Percentiles rank a stretch among this genome's conserved stretches.
These are phyloP conservation scores for Dioscorea zingiberensis DNA, from an alignment of 106 monocot species.

Conservation along the genomic window DNA sequence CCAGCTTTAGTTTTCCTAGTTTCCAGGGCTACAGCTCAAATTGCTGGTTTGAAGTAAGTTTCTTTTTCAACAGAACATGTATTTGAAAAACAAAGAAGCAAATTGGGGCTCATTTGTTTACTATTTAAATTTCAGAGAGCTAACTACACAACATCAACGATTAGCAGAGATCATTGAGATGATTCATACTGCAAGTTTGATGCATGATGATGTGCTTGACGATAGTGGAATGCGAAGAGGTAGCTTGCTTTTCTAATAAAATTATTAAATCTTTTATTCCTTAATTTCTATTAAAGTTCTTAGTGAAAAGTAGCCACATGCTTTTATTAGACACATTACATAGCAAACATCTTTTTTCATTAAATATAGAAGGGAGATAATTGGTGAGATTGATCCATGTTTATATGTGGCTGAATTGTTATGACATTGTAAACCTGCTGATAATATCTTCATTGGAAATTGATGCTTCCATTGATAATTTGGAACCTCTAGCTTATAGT, in stretches of 20 bases:
- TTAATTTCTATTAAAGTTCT: background rate
- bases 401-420: too few species aligned
- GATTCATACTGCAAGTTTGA: constrained; percentile 99
- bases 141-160: constrained; percentile 68
- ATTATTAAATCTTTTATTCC: background rate
- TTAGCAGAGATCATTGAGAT: constrained; percentile 98
- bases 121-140: constrained; percentile 47
- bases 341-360: too few species aligned
- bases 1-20: constrained; percentile 92
- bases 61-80: background rate
- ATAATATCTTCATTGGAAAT: too few species aligned
- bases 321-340: too few species aligned
- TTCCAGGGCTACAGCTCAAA: constrained; percentile 79
- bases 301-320: too few species aligned
- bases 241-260: constrained; percentile 10
- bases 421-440: too few species aligned
- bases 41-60: constrained; percentile 72
- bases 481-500: too few species aligned
- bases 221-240: constrained; percentile 94
- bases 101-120: constrained; percentile 7
- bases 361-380: too few species aligned
- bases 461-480: too few species aligned
- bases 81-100: too few species aligned
- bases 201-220: constrained; percentile 98
- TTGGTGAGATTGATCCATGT: too few species aligned